A percentile compares a stretch with the other conserved stretches of the same genome.
Conservation (phyloP, 768 basidiomycete species). For the Termitomyces sp. region DNA sequence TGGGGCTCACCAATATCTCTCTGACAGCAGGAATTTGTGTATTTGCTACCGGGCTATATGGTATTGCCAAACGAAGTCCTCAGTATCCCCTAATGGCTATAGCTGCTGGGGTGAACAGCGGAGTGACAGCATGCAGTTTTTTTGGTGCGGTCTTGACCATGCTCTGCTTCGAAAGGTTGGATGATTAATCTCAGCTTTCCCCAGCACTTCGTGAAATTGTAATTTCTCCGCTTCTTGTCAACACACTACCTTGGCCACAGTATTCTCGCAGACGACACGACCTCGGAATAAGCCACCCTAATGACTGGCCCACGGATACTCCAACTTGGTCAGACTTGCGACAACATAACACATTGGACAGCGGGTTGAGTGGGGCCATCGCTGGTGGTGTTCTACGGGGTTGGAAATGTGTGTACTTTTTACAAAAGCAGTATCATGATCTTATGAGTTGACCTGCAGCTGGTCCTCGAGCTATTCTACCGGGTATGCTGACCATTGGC, state of each 20-base stretch:
- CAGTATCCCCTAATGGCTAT: slow-evolving; percentile 45
- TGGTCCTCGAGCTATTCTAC: slow-evolving; percentile 51
- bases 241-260: slow-evolving; percentile 41
- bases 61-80: slow-evolving; percentile 45
- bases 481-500: slow-evolving; percentile 60
- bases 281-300: slow-evolving; percentile 18
- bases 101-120: slow-evolving; percentile 69
- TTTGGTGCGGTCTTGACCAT: slow-evolving; percentile 54
- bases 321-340: slow-evolving; percentile 54
- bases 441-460: slow-evolving; percentile 36
- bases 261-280: slow-evolving; percentile 42
- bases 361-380: slow-evolving; percentile 66
- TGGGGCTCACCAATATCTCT: slow-evolving; percentile 20
- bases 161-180: not conserved
- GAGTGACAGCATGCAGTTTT: slow-evolving; percentile 69
- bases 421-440: not conserved
- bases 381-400: slow-evolving; percentile 60
- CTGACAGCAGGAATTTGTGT: slow-evolving; percentile 57
- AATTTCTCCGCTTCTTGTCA: slow-evolving; percentile 60
- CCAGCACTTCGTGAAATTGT: slow-evolving; percentile 74
- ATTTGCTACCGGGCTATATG: slow-evolving; percentile 40
- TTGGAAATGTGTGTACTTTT: slow-evolving; percentile 47
- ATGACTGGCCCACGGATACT: slow-evolving; percentile 6
- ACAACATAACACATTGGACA: slow-evolving; percentile 62
- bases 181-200: not conserved